Base-by-base conservation (phyloP, 495 filamentous ascomycete species). In the Penicillium flavigenum region DNA sequence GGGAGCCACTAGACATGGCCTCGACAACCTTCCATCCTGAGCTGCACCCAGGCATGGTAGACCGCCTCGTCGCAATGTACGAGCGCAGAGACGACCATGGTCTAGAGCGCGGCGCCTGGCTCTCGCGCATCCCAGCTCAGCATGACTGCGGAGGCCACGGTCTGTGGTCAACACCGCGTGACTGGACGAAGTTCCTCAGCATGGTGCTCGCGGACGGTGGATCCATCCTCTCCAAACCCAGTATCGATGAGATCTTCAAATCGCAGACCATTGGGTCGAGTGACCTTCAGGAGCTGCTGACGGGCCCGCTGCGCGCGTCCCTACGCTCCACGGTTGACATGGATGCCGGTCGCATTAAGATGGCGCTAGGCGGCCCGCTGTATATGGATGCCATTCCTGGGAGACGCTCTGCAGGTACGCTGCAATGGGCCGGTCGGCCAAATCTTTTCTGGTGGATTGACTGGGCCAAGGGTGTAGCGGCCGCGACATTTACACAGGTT, bases 1-100 rank as follows among this genome's bases (percentile, higher is more conserved):
- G 64, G 31, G 50, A 44, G 3, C 72, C 66, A 10, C 58, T 83
- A 1, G 77, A 68, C 12, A 74, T 79, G 31, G 63, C 46, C 10
- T 52, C 59, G 12, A 70, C 73, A 3, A 75, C 71, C 11, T 60
- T 60, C 51, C 45, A 51, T 29, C 51, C 45, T 19, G 58, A 51
- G 22, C 4, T 11, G 22, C 46, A 31, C 16, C 29, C 46, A n/a
- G 46, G n/a, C 26, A 31, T 48, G 44, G 17, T 46, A 24, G 22
- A 26, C 44, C 20, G 44, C 12, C 44, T 46, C 22, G 24, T 46
- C 5, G 10, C 24, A 0, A 12, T 46, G 22, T 46, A 46, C 22
- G 44, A 46, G 22, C 44, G 44, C 24, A 29, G 0, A 20, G 44
- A 46, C 10, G 44, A 29, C 22, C 22, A 46, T 0, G 44, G 44